Evolutionary conservation across 768 basidiomycete genomes (phyloP).

Genomic region (Aureoboletus auriporus): DNA sequence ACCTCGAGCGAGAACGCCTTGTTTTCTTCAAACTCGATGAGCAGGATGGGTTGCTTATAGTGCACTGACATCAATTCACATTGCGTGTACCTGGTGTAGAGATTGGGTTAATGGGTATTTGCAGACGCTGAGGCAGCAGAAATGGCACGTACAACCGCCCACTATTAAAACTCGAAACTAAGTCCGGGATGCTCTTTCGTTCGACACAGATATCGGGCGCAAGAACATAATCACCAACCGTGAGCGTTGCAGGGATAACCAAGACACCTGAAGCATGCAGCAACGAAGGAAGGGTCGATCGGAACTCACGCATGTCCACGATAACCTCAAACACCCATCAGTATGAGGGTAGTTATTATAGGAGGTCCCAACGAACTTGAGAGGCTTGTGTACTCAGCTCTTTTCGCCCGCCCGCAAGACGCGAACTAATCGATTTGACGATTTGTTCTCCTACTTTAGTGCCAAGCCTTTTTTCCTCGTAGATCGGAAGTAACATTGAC

Average conservation of each 20-base stretch:
- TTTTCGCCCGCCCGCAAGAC: conserved; percentile 82
- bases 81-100: conserved; percentile 74
- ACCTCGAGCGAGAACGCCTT: conserved; percentile 92
- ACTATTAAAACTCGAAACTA: conserved; percentile 90
- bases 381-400: conserved; percentile 63
- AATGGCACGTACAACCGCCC: conserved; percentile 79
- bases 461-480: conserved; percentile 52
- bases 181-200: conserved; percentile 89
- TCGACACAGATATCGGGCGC: conserved; percentile 96
- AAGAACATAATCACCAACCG: conserved; percentile 94
- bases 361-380: conserved; percentile 36
- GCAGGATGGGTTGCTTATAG: conserved; percentile 88
- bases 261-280: conserved; percentile 77
- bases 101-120: neutral
- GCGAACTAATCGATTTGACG: conserved; percentile 77
- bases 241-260: conserved; percentile 88
- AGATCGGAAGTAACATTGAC: conserved; percentile 87
- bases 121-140: neutral
- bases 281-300: conserved; percentile 86
- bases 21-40: conserved; percentile 98
- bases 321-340: conserved; percentile 59
- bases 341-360: neutral
- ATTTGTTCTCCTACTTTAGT: conserved; percentile 46
- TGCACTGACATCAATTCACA: conserved; percentile 96
- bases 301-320: conserved; percentile 96